Percentiles rank a stretch among this genome's conserved stretches.
Evolutionary conservation across 257 asterid species (phyloP).

Genomic region (Jaltomata sinuosa): DNA sequence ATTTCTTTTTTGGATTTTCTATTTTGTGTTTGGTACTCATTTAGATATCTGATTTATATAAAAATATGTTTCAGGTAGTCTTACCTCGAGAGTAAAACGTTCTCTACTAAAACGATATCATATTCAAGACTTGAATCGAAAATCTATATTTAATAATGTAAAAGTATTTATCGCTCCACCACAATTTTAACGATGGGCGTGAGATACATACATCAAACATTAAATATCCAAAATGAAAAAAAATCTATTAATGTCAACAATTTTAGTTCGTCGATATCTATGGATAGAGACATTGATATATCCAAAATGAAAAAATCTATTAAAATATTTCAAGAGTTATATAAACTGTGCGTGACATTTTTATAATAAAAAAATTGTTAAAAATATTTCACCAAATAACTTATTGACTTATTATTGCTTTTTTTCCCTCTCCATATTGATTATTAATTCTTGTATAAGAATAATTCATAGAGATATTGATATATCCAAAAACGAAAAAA

Average conservation of each 20-base stretch:
- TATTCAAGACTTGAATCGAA: neutral
- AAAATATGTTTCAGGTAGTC: too few relatives aligned
- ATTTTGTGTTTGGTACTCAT: too few relatives aligned
- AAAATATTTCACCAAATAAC: neutral
- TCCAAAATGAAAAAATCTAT: neutral
- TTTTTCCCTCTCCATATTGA: too few relatives aligned
- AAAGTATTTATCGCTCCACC: neutral
- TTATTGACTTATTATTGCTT: neutral
- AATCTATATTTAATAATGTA: accelerated
- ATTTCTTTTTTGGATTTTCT: neutral
- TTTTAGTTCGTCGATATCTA: neutral
- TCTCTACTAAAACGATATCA: neutral
- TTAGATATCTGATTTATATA: too few relatives aligned
- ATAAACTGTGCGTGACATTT: neutral
- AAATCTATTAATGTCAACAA: neutral
- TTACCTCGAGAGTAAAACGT: neutral
- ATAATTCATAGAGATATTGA: too few relatives aligned
- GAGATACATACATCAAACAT: neutral
- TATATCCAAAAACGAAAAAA: too few relatives aligned
- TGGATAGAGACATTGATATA: neutral
- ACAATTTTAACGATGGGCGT: neutral
- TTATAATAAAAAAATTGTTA: neutral
- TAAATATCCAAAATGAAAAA: too few relatives aligned
- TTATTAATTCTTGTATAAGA: neutral
- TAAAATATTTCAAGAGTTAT: neutral